A percentile compares a stretch with the other conserved stretches of the same genome.
Evolutionary conservation across 441 rosid genomes (phyloP).

Genomic region (Adansonia grandidieri): DNA sequence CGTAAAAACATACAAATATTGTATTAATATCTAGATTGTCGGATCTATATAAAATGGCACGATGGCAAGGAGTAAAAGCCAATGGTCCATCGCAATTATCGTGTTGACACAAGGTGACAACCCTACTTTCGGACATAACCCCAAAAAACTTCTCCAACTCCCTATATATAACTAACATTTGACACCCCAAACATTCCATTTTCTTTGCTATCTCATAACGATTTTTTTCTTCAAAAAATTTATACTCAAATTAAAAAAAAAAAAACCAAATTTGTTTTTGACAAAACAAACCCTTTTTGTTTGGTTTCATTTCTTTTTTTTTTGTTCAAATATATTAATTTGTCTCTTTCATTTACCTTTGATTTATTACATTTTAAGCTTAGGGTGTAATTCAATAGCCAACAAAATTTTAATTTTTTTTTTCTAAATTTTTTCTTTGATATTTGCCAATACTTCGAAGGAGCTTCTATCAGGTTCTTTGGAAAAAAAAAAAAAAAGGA

Average conservation of each 20-base stretch:
- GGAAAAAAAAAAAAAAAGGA: background rate
- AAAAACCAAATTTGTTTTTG: background rate
- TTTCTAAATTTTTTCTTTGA: background rate
- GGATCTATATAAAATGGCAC: too few relatives aligned
- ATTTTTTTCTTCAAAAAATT: constrained; percentile 18
- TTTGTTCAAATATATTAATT: background rate
- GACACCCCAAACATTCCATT: constrained; percentile 44
- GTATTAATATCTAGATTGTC: too few relatives aligned
- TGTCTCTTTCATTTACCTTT: constrained; percentile 19
- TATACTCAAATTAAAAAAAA: background rate
- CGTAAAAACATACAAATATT: too few relatives aligned
- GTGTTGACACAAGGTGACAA: too few relatives aligned
- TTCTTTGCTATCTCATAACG: constrained; percentile 35
- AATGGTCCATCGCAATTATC: too few relatives aligned
- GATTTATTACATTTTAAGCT: constrained; percentile 24
- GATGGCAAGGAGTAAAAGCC: too few relatives aligned
- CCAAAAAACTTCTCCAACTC: background rate
- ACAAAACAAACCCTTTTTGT: constrained; percentile 14
- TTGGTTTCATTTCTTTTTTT: background rate
- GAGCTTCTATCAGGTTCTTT: background rate
- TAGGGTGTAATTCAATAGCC: background rate
- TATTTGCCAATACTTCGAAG: background rate
- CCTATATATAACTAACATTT: constrained; percentile 34
- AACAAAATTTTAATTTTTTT: background rate
- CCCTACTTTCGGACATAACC: constrained; percentile 27